Evolutionary conservation across 208 protist genomes (phyloP).

Genomic region (Trypanosoma conorhini): DNA sequence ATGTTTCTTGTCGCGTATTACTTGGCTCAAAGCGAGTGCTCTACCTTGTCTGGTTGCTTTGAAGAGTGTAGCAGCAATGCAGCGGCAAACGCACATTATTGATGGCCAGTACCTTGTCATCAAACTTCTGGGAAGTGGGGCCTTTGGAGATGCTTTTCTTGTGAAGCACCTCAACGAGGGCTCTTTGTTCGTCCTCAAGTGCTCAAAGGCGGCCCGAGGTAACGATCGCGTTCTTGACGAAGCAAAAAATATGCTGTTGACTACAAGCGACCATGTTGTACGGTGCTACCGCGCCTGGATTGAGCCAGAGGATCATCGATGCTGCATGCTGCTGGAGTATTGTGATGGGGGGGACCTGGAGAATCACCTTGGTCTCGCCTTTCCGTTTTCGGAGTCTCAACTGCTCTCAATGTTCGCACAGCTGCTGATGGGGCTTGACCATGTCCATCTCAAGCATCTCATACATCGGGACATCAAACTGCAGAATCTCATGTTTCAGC

Average conservation of each 20-base stretch:
- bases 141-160: slow-evolving; percentile 51
- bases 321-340: slow-evolving; percentile 79
- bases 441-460: slow-evolving; percentile 66
- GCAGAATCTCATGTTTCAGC: slow-evolving; percentile 59
- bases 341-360: slow-evolving; percentile 67
- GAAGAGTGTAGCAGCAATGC: slow-evolving; percentile 10
- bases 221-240: slow-evolving; percentile 37
- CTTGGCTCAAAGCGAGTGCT: not conserved
- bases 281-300: slow-evolving; percentile 50
- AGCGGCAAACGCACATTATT: not conserved
- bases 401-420: slow-evolving; percentile 61
- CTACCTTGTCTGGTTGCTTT: not conserved
- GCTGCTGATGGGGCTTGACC: slow-evolving; percentile 67
- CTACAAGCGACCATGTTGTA: slow-evolving; percentile 65
- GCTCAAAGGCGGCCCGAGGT: slow-evolving; percentile 21
- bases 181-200: slow-evolving; percentile 54
- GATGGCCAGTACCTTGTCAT: slow-evolving; percentile 21
- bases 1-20: not conserved
- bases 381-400: slow-evolving; percentile 44
- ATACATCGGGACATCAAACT: slow-evolving; percentile 69
- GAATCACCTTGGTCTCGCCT: slow-evolving; percentile 31
- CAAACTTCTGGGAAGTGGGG: slow-evolving; percentile 37
- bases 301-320: slow-evolving; percentile 31
- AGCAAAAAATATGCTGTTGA: slow-evolving; percentile 39
- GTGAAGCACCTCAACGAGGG: slow-evolving; percentile 29